Conservation (phyloP, 495 filamentous ascomycete species). For the Ascobolus immersus region DNA sequence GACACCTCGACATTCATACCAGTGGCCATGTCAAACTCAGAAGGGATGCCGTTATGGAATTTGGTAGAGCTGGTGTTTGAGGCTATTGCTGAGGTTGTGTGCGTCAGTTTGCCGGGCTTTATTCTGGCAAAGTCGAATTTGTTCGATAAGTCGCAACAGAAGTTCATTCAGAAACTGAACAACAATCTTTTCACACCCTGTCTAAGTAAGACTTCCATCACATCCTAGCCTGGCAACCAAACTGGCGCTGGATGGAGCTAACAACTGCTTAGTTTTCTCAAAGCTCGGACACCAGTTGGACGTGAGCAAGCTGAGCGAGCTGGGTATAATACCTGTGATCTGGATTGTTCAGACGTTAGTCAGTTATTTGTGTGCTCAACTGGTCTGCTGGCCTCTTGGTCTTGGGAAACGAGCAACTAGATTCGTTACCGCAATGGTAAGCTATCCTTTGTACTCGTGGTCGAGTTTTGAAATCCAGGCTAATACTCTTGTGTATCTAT, state of each 20-base stretch:
- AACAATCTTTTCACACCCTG: conserved; percentile 87
- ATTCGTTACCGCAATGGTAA: conserved; percentile 87
- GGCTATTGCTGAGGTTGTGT: conserved; percentile 85
- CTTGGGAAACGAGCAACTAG: conserved; percentile 68
- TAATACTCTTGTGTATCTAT: too few relatives aligned
- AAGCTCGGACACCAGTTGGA: conserved; percentile 92
- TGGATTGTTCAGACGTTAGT: conserved; percentile 67
- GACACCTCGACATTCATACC: too few relatives aligned
- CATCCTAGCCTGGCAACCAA: too few relatives aligned
- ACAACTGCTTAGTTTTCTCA: conserved; percentile 50
- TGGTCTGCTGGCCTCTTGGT: conserved; percentile 44
- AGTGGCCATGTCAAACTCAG: conserved; percentile 32
- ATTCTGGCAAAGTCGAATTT: conserved; percentile 69
- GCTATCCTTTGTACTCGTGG: not conserved
- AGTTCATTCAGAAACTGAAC: conserved; percentile 86
- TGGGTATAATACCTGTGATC: conserved; percentile 82
- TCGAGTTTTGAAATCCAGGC: conserved; percentile 15
- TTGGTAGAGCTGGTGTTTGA: conserved; percentile 78
- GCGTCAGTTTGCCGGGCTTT: conserved; percentile 86
- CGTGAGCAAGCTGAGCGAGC: conserved; percentile 62
- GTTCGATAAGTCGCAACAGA: conserved; percentile 84
- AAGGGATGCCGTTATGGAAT: conserved; percentile 43
- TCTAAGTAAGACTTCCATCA: conserved; percentile 38
- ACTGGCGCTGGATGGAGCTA: not conserved
- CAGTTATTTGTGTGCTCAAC: conserved; percentile 48